Conservation (phyloP, 352 stramenopile genomes). For the Pythium phragmitis region DNA sequence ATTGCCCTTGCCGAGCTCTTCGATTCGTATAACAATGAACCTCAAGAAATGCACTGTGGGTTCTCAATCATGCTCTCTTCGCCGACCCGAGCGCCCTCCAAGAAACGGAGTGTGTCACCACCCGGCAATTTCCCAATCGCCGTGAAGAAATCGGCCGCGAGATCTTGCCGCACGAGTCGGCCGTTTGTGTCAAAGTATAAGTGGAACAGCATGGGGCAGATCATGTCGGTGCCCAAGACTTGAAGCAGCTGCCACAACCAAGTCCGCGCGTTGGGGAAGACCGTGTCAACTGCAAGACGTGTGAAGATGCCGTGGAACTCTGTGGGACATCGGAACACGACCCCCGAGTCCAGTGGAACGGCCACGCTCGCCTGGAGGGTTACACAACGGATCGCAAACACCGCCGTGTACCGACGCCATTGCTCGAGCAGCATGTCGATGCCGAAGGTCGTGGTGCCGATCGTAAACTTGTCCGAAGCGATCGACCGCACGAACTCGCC, state of each 20-base stretch:
- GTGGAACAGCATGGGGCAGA: conserved; percentile 9
- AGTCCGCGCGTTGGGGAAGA: conserved; percentile 6
- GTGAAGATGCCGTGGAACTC: conserved; percentile 8
- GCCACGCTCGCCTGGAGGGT: too few relatives aligned
- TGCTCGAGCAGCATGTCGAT: conserved; percentile 8
- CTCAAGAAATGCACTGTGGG: background rate
- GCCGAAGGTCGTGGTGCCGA: background rate
- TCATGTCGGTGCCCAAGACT: background rate
- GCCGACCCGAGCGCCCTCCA: conserved; percentile 1
- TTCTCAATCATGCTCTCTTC: conserved; percentile 9
- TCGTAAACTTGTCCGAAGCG: background rate
- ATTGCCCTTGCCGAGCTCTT: too few relatives aligned
- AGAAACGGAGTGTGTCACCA: background rate
- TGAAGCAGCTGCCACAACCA: background rate
- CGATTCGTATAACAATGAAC: too few relatives aligned
- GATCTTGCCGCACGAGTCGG: conserved; percentile 3
- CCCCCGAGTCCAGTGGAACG: background rate
- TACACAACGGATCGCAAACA: conserved; percentile 1
- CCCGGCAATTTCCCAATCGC: background rate
- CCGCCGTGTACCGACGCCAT: conserved; percentile 9
- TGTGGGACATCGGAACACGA: background rate
- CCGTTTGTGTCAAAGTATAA: conserved; percentile 1
- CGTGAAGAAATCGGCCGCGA: background rate
- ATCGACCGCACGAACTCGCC: conserved; percentile 3
- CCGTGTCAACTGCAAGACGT: background rate